These are phyloP conservation scores for Diplodia scrobiculata DNA, from an alignment of 2,329 filamentous ascomycete genomes.

Conservation along the genomic window DNA sequence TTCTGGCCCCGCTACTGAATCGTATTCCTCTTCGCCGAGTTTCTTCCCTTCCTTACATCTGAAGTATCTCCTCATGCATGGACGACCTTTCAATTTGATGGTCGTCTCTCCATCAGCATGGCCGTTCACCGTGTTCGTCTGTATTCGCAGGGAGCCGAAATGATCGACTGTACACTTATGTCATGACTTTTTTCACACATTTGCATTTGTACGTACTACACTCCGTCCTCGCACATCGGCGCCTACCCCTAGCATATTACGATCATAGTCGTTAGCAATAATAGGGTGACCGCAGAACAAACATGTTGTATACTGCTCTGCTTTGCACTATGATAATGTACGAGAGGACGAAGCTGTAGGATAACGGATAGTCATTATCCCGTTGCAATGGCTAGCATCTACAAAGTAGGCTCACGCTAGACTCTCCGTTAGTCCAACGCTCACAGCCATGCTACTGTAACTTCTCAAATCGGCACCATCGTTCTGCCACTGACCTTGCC, in stretches of 20 bases:
- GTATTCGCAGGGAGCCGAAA: not conserved
- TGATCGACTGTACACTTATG: not conserved
- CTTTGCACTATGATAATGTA: not conserved
- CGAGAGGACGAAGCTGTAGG: not conserved
- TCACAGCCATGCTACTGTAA: not conserved
- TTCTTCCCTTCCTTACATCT: not conserved
- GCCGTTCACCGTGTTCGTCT: not conserved
- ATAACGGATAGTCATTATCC: too few species aligned
- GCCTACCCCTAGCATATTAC: too few species aligned
- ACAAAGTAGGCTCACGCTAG: not conserved
- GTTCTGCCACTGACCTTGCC: conserved; percentile 46
- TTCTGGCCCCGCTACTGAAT: not conserved
- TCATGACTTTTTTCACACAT: not conserved
- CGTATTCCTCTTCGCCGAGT: not conserved
- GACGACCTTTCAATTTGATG: not conserved
- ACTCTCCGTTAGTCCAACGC: not conserved
- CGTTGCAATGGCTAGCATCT: too few species aligned
- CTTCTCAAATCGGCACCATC: conserved; percentile 48
- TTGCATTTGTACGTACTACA: not conserved
- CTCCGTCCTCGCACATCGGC: not conserved
- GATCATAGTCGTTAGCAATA: not conserved
- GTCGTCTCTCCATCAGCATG: not conserved
- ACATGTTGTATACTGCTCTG: not conserved
- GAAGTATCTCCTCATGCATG: not conserved
- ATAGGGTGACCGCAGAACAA: not conserved